These are phyloP conservation scores for Miscanthus sacchariflorus DNA, from an alignment of 202 grass and related monocot genomes.

Conservation along the genomic window DNA sequence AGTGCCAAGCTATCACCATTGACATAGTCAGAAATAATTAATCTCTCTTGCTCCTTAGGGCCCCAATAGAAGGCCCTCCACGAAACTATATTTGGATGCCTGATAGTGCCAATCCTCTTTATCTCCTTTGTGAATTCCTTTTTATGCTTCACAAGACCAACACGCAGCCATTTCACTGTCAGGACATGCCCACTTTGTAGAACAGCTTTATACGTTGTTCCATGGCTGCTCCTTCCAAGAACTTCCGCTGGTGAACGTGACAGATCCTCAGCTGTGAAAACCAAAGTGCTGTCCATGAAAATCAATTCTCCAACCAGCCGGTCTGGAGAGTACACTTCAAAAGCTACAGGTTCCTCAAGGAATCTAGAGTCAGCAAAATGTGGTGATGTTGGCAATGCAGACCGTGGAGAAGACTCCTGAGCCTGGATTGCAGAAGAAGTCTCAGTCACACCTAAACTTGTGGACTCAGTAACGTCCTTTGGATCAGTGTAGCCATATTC, in stretches of 20 bases:
- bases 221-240: conserved; percentile 97
- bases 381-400: conserved; percentile 57
- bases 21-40: conserved; percentile 93
- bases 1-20: conserved; percentile 83
- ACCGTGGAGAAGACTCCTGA: conserved; percentile 55
- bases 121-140: conserved; percentile 93
- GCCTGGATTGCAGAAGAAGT: conserved; percentile 45
- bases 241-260: conserved; percentile 93
- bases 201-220: conserved; percentile 88
- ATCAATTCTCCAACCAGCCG: conserved; percentile 84
- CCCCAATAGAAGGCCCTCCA: conserved; percentile 99
- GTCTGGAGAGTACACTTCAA: conserved; percentile 90
- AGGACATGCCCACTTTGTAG: conserved; percentile 81
- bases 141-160: conserved; percentile 91
- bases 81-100: conserved; percentile 81
- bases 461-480: conserved; percentile 61
- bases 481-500: conserved; percentile 76
- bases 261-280: conserved; percentile 96
- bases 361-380: conserved; percentile 61
- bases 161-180: conserved; percentile 97
- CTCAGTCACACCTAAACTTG: conserved; percentile 46
- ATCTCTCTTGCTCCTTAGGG: conserved; percentile 92
- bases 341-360: conserved; percentile 64
- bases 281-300: conserved; percentile 78
- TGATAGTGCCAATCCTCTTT: conserved; percentile 85